Evolutionary conservation across 805 yeast species (phyloP).

Genomic region (Lipomyces lipofer): DNA sequence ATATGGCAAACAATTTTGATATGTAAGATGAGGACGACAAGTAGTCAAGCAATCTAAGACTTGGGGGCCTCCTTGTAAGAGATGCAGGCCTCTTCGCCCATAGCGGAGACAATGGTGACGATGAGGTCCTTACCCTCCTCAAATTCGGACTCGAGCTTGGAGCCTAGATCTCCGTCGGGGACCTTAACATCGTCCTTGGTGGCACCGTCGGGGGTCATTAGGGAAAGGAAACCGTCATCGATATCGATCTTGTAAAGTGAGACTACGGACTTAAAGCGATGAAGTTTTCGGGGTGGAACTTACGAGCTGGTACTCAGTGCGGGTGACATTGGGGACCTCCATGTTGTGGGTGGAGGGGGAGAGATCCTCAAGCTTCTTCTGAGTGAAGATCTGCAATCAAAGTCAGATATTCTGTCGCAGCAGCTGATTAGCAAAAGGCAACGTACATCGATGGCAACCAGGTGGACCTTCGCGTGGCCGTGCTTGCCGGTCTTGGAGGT

Average conservation of each 20-base stretch:
- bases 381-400: conserved; percentile 73
- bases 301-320: conserved; percentile 85
- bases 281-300: too few relatives aligned
- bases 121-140: conserved; percentile 98
- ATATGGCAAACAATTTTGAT: too few relatives aligned
- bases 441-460: conserved; percentile 83
- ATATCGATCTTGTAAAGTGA: conserved; percentile 75
- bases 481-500: conserved; percentile 99
- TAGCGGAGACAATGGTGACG: conserved; percentile 95
- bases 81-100: conserved; percentile 99
- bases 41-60: conserved; percentile 25
- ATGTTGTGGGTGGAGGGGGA: conserved; percentile 99
- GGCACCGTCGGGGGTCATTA: conserved; percentile 97
- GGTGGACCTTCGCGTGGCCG: conserved; percentile 99
- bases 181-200: conserved; percentile 98
- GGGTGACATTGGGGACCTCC: conserved; percentile 97
- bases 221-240: conserved; percentile 95
- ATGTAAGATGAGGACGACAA: background rate
- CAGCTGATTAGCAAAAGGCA: background rate
- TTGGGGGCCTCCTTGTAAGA: conserved; percentile 99
- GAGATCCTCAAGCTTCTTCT: conserved; percentile 98
- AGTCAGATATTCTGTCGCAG: background rate
- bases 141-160: conserved; percentile 84
- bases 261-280: background rate
- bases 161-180: conserved; percentile 98